Conservation (phyloP, 129 eudicot species). For the Centaurea solstitialis region DNA sequence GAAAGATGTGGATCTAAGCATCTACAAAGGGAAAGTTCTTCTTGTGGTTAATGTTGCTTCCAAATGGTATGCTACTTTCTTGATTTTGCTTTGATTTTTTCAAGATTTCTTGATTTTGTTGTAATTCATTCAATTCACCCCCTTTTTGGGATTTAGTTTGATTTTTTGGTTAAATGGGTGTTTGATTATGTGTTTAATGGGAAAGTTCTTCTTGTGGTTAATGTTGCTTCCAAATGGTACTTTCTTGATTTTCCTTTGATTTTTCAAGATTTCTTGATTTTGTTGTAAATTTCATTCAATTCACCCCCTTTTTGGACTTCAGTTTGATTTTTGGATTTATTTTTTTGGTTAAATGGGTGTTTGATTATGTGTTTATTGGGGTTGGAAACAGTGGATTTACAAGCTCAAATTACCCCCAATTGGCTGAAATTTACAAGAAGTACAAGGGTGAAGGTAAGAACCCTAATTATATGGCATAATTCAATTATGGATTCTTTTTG, state of each 20-base stretch:
- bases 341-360: background rate
- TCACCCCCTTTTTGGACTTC: background rate
- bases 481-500: no score
- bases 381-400: slow-evolving; percentile 70
- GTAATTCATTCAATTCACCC: no score
- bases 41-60: slow-evolving; percentile 94
- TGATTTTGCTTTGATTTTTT: background rate
- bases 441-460: slow-evolving; percentile 70
- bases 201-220: no score
- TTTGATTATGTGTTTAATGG: no score
- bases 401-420: slow-evolving; percentile 64
- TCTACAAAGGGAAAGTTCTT: slow-evolving; percentile 79
- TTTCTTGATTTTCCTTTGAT: background rate
- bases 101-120: background rate
- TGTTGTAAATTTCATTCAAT: background rate
- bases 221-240: slow-evolving; percentile 88
- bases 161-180: no score
- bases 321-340: background rate
- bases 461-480: background rate
- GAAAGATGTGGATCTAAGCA: slow-evolving; percentile 71
- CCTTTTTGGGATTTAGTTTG: no score
- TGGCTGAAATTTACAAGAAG: slow-evolving; percentile 67
- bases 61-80: slow-evolving; percentile 67
- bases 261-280: background rate
- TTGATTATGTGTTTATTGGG: background rate